phyloP scores from a whole-genome alignment of 176 grass and related monocot genomes.

The Eragrostis curvula region DNA sequence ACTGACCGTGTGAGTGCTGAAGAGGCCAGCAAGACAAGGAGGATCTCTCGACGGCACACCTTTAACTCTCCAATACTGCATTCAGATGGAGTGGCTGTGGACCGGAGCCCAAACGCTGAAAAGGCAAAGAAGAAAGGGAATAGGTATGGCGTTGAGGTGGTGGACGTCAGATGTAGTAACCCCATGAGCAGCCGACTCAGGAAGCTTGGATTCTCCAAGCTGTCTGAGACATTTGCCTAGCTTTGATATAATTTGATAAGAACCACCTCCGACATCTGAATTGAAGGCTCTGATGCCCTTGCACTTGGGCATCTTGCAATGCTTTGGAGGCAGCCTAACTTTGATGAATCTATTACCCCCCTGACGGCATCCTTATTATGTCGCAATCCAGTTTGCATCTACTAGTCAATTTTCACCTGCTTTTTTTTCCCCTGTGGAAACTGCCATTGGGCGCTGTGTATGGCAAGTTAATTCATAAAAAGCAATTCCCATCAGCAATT shows the following conservation, averaged over 20 bases:
- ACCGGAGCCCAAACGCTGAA: constrained; percentile 24
- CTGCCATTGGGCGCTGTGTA: constrained; percentile 22
- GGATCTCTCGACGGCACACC: constrained; percentile 45
- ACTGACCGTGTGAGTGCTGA: constrained; percentile 31
- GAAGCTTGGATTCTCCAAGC: constrained; percentile 98
- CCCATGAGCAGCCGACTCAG: constrained; percentile 89
- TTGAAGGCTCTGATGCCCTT: constrained; percentile 27
- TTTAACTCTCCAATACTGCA: constrained; percentile 56
- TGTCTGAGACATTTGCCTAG: constrained; percentile 92
- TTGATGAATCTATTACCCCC: constrained; percentile 24
- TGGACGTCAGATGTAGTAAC: constrained; percentile 83
- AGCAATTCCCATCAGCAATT: constrained; percentile 26
- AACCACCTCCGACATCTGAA: constrained; percentile 26
- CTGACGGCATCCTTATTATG: constrained; percentile 23
- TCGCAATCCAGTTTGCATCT: constrained; percentile 22
- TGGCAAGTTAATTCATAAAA: constrained; percentile 30
- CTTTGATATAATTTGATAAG: neutral
- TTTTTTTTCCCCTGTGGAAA: neutral
- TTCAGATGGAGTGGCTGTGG: constrained; percentile 40
- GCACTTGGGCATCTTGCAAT: constrained; percentile 17
- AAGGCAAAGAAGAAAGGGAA: constrained; percentile 77
- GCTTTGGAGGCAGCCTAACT: constrained; percentile 22
- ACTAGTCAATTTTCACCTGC: constrained; percentile 12
- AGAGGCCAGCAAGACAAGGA: constrained; percentile 54
- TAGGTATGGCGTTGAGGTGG: constrained; percentile 67